Evolutionary conservation across 495 filamentous ascomycete species (phyloP).

Genomic region (Umbilicaria muhlenbergii): DNA sequence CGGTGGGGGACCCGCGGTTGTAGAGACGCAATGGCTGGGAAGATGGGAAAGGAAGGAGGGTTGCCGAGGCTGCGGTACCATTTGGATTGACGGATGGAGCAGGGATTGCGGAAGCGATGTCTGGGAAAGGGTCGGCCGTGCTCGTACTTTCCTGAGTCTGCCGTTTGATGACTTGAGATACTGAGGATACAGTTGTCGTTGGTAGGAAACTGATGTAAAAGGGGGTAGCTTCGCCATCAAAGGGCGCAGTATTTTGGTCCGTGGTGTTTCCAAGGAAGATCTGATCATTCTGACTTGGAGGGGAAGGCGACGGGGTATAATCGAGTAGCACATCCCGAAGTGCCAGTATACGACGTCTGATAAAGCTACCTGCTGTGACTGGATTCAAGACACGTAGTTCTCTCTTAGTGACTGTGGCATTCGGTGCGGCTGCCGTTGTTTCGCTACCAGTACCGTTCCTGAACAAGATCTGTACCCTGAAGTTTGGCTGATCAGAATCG

Average conservation of each 20-base stretch:
- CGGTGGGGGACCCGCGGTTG: conserved; percentile 59
- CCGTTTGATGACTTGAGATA: conserved; percentile 2
- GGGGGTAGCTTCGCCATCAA: conserved; percentile 34
- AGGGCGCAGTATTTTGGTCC: conserved; percentile 47
- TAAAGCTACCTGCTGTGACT: conserved; percentile 19
- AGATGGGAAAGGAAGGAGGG: conserved; percentile 45
- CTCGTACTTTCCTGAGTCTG: conserved; percentile 2
- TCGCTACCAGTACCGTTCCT: conserved; percentile 48
- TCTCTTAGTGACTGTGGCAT: conserved; percentile 9
- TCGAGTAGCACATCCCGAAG: conserved; percentile 13
- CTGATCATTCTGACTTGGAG: conserved; percentile 53
- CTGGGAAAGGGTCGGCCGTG: conserved; percentile 21
- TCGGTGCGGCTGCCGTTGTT: conserved; percentile 17
- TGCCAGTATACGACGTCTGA: conserved; percentile 13
- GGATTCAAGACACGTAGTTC: conserved; percentile 12
- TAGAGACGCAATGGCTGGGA: conserved; percentile 77
- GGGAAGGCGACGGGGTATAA: conserved; percentile 42
- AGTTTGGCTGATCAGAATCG: conserved; percentile 51
- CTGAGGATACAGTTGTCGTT: conserved; percentile 11
- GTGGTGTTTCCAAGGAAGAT: conserved; percentile 72
- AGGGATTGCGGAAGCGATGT: conserved; percentile 39
- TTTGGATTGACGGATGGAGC: conserved; percentile 42
- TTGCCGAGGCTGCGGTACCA: conserved; percentile 54
- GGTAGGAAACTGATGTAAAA: conserved; percentile 32
- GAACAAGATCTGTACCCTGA: conserved; percentile 64